These are phyloP conservation scores for Erythrophleum fordii DNA, from an alignment of 306 rosid genomes.

Conservation along the genomic window DNA sequence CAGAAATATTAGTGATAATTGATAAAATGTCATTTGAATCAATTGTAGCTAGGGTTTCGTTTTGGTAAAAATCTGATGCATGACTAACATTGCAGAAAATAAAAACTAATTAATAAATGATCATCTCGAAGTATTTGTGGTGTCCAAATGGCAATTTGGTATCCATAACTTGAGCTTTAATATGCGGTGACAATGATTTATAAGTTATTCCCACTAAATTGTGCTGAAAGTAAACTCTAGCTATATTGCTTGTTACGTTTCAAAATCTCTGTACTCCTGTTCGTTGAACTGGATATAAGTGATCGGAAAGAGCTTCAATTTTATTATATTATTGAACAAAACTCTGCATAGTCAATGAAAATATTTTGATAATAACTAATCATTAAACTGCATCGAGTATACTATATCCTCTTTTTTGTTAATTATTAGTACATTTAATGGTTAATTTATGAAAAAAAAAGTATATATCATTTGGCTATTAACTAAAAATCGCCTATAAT, in stretches of 20 bases:
- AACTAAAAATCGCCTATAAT: neutral
- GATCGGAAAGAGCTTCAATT: neutral
- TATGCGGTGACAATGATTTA: neutral
- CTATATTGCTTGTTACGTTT: conserved; percentile 14
- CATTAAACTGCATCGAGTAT: neutral
- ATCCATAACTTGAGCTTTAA: conserved; percentile 3
- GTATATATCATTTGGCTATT: neutral
- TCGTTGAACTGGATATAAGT: neutral
- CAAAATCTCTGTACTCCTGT: neutral
- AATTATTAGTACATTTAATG: neutral
- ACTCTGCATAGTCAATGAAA: neutral
- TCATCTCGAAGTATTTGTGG: neutral
- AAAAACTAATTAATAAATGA: neutral
- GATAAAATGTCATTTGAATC: neutral
- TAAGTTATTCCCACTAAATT: conserved; percentile 2
- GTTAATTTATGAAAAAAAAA: neutral
- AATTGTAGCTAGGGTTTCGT: neutral
- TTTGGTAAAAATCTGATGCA: neutral
- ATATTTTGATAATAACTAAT: neutral
- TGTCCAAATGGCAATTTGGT: neutral
- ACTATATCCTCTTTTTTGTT: neutral
- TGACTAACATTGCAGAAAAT: neutral
- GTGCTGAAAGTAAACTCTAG: neutral
- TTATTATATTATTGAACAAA: neutral
- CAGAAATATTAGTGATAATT: too few relatives aligned